Conservation (phyloP, 192 early-diverging fungal species). For the Paraglomus brasilianum region DNA sequence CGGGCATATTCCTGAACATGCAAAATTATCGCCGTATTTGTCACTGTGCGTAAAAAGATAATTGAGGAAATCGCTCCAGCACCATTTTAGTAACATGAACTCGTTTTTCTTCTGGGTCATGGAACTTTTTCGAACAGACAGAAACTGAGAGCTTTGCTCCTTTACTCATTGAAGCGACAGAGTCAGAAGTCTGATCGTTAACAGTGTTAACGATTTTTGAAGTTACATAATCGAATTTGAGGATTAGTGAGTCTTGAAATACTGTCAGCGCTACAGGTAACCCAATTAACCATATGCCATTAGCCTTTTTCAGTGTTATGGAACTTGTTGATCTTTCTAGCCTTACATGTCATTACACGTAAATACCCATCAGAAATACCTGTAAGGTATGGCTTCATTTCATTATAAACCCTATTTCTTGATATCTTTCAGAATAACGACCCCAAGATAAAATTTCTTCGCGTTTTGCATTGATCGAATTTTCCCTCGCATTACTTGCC, state of each 20-base stretch:
- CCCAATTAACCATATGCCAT: not conserved
- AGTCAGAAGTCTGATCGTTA: too few species aligned
- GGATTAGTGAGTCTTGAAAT: conserved; percentile 28
- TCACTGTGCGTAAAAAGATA: too few species aligned
- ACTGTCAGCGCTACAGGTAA: conserved; percentile 18
- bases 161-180: too few species aligned
- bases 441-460: conserved; percentile 17
- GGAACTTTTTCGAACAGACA: too few species aligned
- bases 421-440: conserved; percentile 6
- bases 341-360: conserved; percentile 14
- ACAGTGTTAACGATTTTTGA: too few species aligned
- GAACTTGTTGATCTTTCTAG: conserved; percentile 3
- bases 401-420: conserved; percentile 12
- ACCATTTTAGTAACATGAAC: too few species aligned
- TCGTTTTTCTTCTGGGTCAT: too few species aligned
- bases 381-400: conserved; percentile 10
- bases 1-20: too few species aligned
- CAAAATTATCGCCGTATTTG: too few species aligned
- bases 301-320: not conserved
- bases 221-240: conserved; percentile 2
- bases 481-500: conserved; percentile 8
- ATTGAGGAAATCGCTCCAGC: too few species aligned
- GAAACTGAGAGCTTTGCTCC: too few species aligned
- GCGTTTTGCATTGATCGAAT: conserved; percentile 1
- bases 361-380: conserved; percentile 20